Evolutionary conservation across 257 asterid species (phyloP), one percentile per base, ranked within the genome.

Genomic region (Solanum rostratum): DNA sequence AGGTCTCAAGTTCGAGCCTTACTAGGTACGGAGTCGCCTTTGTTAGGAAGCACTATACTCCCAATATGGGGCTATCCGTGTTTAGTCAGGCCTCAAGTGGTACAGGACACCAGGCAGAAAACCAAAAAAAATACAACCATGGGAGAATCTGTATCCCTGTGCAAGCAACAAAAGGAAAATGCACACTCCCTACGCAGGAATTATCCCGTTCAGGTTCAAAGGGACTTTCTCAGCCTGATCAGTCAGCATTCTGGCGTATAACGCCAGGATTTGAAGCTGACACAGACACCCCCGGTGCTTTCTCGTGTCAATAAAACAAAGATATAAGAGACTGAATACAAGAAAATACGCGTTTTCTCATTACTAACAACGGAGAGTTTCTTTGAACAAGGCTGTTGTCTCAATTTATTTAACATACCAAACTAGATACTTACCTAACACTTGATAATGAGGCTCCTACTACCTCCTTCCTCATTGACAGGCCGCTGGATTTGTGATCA

Each of bases 121-220:
- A 54, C 22, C 73, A 29, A 30, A 30, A 63, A 15, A 30, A 15
- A 53, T 65, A 15, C 73, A 86, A 74, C 80, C 85, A 46, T 62
- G 41, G 78, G 74, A 82, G 88, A 82, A 89, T 88, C 90, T 85
- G 84, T 90, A 33, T 85, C 88, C 97, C 97, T 93, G 95, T 86
- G 89, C 87, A 93, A 86, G 76, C 76, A 66, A 83, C 53, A 86
- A 92, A 83, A 88, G 74, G 85, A 90, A 81, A 85, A 87, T 55
- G 99, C 98, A 95, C 98, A 57, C 98, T 95, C 98, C 99, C 97
- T 94, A 91, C 97, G 99, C 99, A 95, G 98, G 98, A 83, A 94
- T 95, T 91, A 94, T 88, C 98, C 98, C 89, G 97, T 90, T 95
- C 97, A 95, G 98, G 98, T 95, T 87, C 98, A 88, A 94, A 94